These are phyloP conservation scores for Stachybotrys elegans DNA, from an alignment of 2,329 filamentous ascomycete genomes.

Conservation along the genomic window DNA sequence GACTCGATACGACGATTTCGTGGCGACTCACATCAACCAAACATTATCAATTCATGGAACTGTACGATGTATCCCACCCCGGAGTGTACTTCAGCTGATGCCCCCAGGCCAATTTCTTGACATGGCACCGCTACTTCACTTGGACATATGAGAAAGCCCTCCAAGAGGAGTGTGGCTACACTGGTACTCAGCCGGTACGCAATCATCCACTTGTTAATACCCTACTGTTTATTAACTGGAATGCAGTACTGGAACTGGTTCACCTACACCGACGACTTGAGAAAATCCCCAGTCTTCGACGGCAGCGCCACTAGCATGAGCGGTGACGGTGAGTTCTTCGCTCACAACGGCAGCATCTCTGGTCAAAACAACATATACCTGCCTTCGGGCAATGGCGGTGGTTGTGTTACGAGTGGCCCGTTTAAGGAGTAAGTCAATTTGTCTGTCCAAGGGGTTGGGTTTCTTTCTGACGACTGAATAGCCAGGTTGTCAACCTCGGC, in stretches of 20 bases:
- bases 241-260: conserved; percentile 45
- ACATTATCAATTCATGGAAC: conserved; percentile 18
- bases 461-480: too few relatives aligned
- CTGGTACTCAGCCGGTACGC: conserved; percentile 24
- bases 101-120: conserved; percentile 25
- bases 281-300: conserved; percentile 48
- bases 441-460: too few relatives aligned
- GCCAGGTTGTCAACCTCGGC: conserved; percentile 22
- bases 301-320: conserved; percentile 30
- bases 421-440: conserved; percentile 37
- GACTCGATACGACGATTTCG: conserved; percentile 26
- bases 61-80: conserved; percentile 10
- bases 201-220: neutral
- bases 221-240: neutral
- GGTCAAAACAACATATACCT: conserved; percentile 11
- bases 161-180: conserved; percentile 34
- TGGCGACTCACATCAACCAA: conserved; percentile 25
- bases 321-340: conserved; percentile 21
- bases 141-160: conserved; percentile 32
- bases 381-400: conserved; percentile 50
- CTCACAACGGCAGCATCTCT: conserved; percentile 3
- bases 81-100: neutral
- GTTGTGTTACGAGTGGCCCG: conserved; percentile 44
- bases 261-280: conserved; percentile 32
- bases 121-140: conserved; percentile 37